Evolutionary conservation across 139 green algal species (phyloP).

Genomic region (Volvox africanus): DNA sequence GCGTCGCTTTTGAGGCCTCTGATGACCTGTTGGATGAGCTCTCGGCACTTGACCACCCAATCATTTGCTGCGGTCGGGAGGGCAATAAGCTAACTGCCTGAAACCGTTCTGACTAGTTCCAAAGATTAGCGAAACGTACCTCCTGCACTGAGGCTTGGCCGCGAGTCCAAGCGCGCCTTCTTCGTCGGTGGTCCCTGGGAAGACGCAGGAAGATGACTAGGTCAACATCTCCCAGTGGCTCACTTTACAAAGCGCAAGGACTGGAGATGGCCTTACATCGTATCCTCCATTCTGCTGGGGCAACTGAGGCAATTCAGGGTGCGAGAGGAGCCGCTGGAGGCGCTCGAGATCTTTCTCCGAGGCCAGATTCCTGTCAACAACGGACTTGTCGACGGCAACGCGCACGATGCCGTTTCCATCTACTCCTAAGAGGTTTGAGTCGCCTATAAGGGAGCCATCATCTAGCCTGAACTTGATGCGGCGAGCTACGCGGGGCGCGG

Average conservation of each 20-base stretch:
- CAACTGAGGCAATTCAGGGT: constrained; percentile 12
- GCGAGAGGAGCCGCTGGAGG: constrained; percentile 34
- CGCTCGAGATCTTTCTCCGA: constrained; percentile 32
- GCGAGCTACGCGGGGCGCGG: background rate
- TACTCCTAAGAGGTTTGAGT: constrained; percentile 7
- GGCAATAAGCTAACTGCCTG: too few species aligned
- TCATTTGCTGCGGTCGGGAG: background rate
- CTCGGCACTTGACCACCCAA: constrained; percentile 31
- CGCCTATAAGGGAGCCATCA: constrained; percentile 37
- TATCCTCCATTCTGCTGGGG: background rate
- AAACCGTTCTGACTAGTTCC: too few species aligned
- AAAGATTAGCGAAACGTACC: background rate
- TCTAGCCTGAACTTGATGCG: constrained; percentile 48
- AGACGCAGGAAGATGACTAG: constrained; percentile 19
- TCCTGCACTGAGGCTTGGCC: constrained; percentile 17
- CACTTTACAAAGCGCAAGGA: background rate
- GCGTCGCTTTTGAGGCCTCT: constrained; percentile 14
- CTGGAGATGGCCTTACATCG: background rate
- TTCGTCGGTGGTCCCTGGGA: constrained; percentile 24
- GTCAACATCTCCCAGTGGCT: constrained; percentile 5
- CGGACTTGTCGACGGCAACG: constrained; percentile 18
- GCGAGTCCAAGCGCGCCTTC: constrained; percentile 37
- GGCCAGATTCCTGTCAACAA: constrained; percentile 4
- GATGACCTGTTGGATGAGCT: background rate
- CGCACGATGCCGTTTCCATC: constrained; percentile 10